These are phyloP conservation scores for Psilocybe tampanensis DNA, from an alignment of 768 basidiomycete genomes.

Conservation along the genomic window DNA sequence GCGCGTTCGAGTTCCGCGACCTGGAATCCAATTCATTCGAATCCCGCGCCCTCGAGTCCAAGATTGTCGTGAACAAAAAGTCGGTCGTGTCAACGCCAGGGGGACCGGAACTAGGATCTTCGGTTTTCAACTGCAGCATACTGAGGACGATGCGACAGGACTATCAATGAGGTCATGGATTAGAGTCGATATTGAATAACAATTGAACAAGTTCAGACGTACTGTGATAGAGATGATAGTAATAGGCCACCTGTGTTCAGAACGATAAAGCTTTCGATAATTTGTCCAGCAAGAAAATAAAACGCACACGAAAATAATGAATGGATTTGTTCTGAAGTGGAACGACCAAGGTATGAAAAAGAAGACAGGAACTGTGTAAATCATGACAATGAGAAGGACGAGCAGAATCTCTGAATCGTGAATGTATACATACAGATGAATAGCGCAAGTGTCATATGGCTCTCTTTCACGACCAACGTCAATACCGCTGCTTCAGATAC, in stretches of 20 bases:
- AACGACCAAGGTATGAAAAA: no score
- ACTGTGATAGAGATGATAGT: slow-evolving; percentile 9
- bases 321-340: no score
- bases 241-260: no score
- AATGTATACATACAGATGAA: no score
- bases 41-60: not conserved
- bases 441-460: slow-evolving; percentile 5
- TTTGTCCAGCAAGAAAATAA: no score
- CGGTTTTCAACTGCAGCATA: not conserved
- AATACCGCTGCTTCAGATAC: slow-evolving; percentile 9
- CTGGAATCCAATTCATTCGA: no score
- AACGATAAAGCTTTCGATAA: no score
- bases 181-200: not conserved
- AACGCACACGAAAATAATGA: not conserved
- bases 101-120: not conserved
- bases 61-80: not conserved
- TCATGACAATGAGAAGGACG: no score
- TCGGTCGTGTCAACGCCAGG: not conserved
- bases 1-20: no score
- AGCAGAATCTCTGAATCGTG: no score
- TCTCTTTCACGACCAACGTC: slow-evolving; percentile 7
- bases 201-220: not conserved
- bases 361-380: no score
- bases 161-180: not conserved
- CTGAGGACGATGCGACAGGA: not conserved